Conservation (phyloP, 805 yeast species). For the Kurtzmaniella cleridarum region DNA sequence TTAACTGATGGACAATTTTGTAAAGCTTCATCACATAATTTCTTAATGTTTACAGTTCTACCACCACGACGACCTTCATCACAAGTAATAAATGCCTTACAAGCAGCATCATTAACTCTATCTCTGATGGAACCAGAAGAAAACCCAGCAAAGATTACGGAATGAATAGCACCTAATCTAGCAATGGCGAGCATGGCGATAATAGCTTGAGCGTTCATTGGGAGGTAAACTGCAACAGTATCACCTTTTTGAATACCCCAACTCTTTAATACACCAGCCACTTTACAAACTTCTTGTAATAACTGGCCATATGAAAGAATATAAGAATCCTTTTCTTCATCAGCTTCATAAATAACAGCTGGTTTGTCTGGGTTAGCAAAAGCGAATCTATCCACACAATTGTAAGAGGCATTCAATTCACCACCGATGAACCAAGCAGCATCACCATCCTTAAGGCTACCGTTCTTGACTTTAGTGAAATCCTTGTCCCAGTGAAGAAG, state of each 20-base stretch:
- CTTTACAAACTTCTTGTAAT: conserved; percentile 74
- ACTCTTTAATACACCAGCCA: conserved; percentile 75
- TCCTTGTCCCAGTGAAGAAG: conserved; percentile 76
- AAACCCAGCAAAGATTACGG: conserved; percentile 96
- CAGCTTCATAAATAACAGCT: conserved; percentile 90
- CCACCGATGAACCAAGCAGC: conserved; percentile 90
- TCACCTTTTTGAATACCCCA: conserved; percentile 94
- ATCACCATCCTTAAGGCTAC: conserved; percentile 52
- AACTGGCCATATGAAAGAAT: conserved; percentile 81
- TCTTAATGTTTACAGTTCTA: conserved; percentile 84
- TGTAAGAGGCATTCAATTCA: conserved; percentile 85
- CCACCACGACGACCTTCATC: conserved; percentile 97
- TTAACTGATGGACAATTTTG: conserved; percentile 67
- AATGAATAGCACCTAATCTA: conserved; percentile 92
- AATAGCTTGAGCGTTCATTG: conserved; percentile 97
- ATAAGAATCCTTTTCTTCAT: conserved; percentile 71
- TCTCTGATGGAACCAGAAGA: conserved; percentile 89
- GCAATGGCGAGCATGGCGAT: conserved; percentile 91
- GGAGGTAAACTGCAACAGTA: conserved; percentile 92
- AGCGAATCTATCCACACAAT: conserved; percentile 96
- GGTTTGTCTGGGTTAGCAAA: conserved; percentile 76
- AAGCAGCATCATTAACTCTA: conserved; percentile 83
- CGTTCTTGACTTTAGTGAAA: conserved; percentile 59
- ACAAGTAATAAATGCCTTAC: conserved; percentile 83
- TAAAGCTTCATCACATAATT: conserved; percentile 92